Base-by-base conservation (phyloP, 116 monocot genomes). In the Zostera marina region DNA sequence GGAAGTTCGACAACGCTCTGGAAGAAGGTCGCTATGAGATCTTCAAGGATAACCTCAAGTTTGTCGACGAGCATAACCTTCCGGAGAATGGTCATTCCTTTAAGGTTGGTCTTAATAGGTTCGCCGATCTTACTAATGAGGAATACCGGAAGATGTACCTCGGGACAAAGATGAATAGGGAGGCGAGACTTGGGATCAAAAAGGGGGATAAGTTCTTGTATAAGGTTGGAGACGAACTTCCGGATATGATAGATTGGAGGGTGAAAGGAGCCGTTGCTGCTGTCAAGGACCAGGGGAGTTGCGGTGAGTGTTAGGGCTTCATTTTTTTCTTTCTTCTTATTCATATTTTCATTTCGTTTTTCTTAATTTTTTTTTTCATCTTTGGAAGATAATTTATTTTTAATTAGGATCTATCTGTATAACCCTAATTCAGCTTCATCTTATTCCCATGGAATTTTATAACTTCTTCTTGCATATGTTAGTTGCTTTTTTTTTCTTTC, bases 121-220 rank as follows among this genome's bases (percentile, higher is more conserved):
- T 85, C 52, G 85, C 81, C 0, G 81, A 85, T 53, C 63, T 85
- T 22, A 85, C 75, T 19, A 81, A 81, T 66, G 78, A 71, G 52
- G 86, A 86, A 68, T 81, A 55, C 62, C 51, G 78, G 8, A 38
- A 56, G 41, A 52, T 1, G 67, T 76, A 59, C 52, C 44, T 78
- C 9, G 81, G 80, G 11, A 4, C 25, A 17, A 63, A 54, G 47
- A 38, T 45, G 9, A 52, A 10, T 9, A 41, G 44, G 44, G 41
- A 54, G 22, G 16, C 23, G 49, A 41, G 53, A 41, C 19, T 46
- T 7, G 63, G 44, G 10, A 20, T 40, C 52, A 24, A 11, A 24
- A 42, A 11, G 26, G 52, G 68, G 26, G 55, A 80, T 12, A 61
- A 69, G 19, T 75, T 77, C 59, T 13, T 22, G 41, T 22, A 39